Percentiles rank a stretch among this genome's conserved stretches.
Conservation (phyloP, 305 asterid genomes). For the Fraxinus xanthoxyloides region DNA sequence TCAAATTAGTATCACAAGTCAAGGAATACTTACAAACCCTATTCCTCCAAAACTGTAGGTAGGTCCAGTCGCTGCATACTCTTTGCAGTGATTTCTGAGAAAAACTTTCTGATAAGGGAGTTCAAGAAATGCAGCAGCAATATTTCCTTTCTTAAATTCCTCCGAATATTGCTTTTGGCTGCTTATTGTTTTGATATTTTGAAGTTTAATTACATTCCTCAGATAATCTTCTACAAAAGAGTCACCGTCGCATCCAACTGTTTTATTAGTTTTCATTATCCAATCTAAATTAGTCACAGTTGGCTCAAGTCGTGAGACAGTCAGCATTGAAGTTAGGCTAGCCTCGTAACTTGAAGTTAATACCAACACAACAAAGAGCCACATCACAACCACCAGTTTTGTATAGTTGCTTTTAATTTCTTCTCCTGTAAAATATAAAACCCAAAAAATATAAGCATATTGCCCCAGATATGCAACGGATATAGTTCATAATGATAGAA, state of each 20-base stretch:
- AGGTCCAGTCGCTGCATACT: slow-evolving; percentile 24
- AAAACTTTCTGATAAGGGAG: slow-evolving; percentile 35
- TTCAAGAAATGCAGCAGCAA: slow-evolving; percentile 41
- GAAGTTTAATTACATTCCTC: slow-evolving; percentile 21
- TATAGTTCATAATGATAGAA: not conserved
- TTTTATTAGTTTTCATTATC: slow-evolving; percentile 29
- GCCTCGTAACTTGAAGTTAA: slow-evolving; percentile 39
- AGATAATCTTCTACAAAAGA: slow-evolving; percentile 33
- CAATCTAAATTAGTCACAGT: slow-evolving; percentile 22
- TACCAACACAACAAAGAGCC: slow-evolving; percentile 42
- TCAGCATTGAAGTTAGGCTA: slow-evolving; percentile 38
- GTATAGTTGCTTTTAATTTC: slow-evolving; percentile 24
- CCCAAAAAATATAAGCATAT: not conserved
- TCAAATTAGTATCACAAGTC: not conserved
- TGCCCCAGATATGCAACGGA: not conserved
- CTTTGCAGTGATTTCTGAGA: slow-evolving; percentile 29
- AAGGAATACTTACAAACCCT: slow-evolving; percentile 30
- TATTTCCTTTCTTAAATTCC: slow-evolving; percentile 27
- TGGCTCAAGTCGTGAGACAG: slow-evolving; percentile 34
- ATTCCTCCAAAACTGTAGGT: slow-evolving; percentile 40
- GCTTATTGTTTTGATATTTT: slow-evolving; percentile 24
- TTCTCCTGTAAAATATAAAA: slow-evolving; percentile 27
- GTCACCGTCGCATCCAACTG: slow-evolving; percentile 42
- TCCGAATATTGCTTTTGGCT: slow-evolving; percentile 19
- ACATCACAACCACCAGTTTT: slow-evolving; percentile 27